Conservation (phyloP, 306 rosid genomes). For the Fagus crenata region DNA sequence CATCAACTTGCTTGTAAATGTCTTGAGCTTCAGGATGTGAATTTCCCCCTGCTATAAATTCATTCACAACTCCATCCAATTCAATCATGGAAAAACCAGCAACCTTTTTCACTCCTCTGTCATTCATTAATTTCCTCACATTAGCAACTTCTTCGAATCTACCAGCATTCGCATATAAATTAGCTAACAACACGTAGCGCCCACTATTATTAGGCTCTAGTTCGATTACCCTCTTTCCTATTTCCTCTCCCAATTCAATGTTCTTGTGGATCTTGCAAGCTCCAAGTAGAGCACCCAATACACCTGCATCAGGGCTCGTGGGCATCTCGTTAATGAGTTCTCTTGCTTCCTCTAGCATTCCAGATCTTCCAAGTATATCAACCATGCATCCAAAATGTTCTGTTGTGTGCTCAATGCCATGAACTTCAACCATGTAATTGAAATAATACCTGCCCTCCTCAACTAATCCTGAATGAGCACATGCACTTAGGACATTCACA, state of each 20-base stretch:
- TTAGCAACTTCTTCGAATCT: slow-evolving; percentile 60
- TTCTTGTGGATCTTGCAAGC: slow-evolving; percentile 68
- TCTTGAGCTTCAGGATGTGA: slow-evolving; percentile 45
- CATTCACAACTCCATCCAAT: slow-evolving; percentile 52
- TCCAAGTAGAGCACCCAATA: slow-evolving; percentile 70
- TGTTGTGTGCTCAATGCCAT: slow-evolving; percentile 42
- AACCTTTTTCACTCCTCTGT: slow-evolving; percentile 62
- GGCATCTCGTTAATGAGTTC: slow-evolving; percentile 52
- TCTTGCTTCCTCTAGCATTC: slow-evolving; percentile 52
- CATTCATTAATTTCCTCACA: slow-evolving; percentile 58
- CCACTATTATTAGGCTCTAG: slow-evolving; percentile 65
- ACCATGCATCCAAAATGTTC: slow-evolving; percentile 71
- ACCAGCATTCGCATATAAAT: slow-evolving; percentile 54
- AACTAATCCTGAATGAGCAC: slow-evolving; percentile 45
- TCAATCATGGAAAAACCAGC: slow-evolving; percentile 64
- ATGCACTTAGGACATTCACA: slow-evolving; percentile 39
- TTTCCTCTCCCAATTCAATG: slow-evolving; percentile 47
- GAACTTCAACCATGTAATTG: slow-evolving; percentile 25
- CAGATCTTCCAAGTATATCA: slow-evolving; percentile 63
- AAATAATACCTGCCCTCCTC: slow-evolving; percentile 36
- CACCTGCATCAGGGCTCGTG: slow-evolving; percentile 51
- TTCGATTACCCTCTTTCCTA: slow-evolving; percentile 55
- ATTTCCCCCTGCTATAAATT: slow-evolving; percentile 59
- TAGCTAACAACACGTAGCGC: slow-evolving; percentile 60
- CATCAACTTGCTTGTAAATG: slow-evolving; percentile 43